Base-by-base conservation (phyloP, 352 stramenopile species). In the Globisporangium nodosum region DNA sequence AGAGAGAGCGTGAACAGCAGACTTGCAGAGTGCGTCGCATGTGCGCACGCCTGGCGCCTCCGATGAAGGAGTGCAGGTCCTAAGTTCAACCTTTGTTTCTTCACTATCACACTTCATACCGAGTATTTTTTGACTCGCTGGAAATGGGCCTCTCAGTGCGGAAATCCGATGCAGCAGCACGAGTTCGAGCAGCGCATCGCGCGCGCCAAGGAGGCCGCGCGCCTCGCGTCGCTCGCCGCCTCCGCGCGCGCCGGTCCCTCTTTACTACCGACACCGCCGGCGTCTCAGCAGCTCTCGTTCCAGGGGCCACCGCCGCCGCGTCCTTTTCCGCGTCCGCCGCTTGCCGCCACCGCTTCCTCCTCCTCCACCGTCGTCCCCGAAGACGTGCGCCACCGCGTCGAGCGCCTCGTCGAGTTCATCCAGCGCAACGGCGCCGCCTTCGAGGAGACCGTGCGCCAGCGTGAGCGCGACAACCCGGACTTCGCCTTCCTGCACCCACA, bases 371-470 rank as follows among this genome's bases (percentile, higher is more conserved):
- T 27, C 54, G 39, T 83, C 8, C 71, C 78, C n/a, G 56, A 68
- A 3, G 70, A 76, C 31, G 68, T 80, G 1, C 66, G 54, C 12
- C 70, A 85, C 27, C 74, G 78, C 42, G 84, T 88, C 31, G 74
- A 87, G 45, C 61, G 71, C 13, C 69, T 88, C 21, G 61, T 85
- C 39, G 78, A 85, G 48, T 88, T 87, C 48, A 71, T 87, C 33
- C 59, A 61, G 20, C 76, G 78, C 50, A 88, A 88, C 40, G 78
- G 76, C 1, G 49, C 71, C 13, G 72, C 64, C 11, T 87, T 88
- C 47, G 78, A 88, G 65, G 68, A 68, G 20, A 81, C 75, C 2
- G 70, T 65, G 30, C 56, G 56, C 20, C 35, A 76, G 51, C 65
- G 76, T 20, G 78, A 88, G 67, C 63, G 58, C 7, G 54, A 73